Conservation (phyloP, 495 filamentous ascomycete species). For the Amorphotheca resinae region DNA sequence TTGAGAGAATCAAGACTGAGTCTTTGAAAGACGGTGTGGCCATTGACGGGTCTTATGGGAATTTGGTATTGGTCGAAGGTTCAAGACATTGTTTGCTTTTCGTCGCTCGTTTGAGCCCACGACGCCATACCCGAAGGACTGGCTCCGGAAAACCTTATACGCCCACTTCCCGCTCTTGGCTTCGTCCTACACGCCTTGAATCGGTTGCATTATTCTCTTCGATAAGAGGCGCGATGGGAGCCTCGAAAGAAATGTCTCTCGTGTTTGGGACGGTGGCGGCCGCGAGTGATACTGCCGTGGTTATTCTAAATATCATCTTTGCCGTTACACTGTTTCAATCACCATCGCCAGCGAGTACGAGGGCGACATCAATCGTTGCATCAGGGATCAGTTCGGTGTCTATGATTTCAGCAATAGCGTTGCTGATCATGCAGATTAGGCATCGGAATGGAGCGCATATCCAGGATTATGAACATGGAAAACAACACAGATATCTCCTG, state of each 20-base stretch:
- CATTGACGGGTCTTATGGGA: neutral
- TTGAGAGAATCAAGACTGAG: conserved; percentile 6
- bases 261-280: conserved; percentile 20
- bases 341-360: conserved; percentile 4
- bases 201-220: neutral
- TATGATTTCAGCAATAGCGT: conserved; percentile 12
- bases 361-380: conserved; percentile 19
- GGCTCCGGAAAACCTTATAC: conserved; percentile 1
- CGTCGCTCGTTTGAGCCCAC: conserved; percentile 17
- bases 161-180: conserved; percentile 2
- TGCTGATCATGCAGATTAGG: conserved; percentile 12
- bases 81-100: conserved; percentile 16
- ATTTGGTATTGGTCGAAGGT: conserved; percentile 2
- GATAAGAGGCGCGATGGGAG: conserved; percentile 9
- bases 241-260: conserved; percentile 7
- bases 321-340: conserved; percentile 16
- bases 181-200: conserved; percentile 5
- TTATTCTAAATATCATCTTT: conserved; percentile 23
- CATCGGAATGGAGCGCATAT: conserved; percentile 17
- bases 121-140: conserved; percentile 4
- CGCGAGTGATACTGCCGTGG: conserved; percentile 16
- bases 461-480: conserved; percentile 15
- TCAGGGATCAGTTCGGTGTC: conserved; percentile 15
- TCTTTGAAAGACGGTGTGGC: conserved; percentile 11
- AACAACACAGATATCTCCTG: conserved; percentile 18